Conservation (phyloP, 2,329 filamentous ascomycete genomes). For the Clarireedia homoeocarpa region DNA sequence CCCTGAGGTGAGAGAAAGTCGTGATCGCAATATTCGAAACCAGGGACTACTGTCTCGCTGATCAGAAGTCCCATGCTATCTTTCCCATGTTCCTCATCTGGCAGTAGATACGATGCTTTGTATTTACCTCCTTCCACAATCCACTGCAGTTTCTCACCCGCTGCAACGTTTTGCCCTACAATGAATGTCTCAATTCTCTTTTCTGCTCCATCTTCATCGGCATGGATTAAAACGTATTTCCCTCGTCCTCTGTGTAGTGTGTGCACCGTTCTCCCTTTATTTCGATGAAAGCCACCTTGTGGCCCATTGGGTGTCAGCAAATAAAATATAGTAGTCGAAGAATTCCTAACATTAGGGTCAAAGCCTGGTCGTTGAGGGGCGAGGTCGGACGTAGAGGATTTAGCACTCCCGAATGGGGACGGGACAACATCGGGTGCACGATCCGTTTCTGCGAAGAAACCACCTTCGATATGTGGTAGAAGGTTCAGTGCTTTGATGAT, state of each 20-base stretch:
- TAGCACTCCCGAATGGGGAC: conserved; percentile 43
- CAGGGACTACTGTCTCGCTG: conserved; percentile 59
- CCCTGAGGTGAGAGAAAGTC: conserved; percentile 51
- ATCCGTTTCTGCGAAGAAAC: conserved; percentile 58
- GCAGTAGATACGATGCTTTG: conserved; percentile 55
- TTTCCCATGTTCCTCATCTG: conserved; percentile 32
- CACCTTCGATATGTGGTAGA: conserved; percentile 52
- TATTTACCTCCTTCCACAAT: conserved; percentile 61
- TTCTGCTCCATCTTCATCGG: conserved; percentile 35
- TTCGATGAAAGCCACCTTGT: conserved; percentile 55
- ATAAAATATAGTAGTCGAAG: conserved; percentile 58
- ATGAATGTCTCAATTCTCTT: conserved; percentile 55
- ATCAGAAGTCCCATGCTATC: conserved; percentile 48
- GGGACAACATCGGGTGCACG: conserved; percentile 42
- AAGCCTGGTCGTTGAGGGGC: conserved; percentile 32
- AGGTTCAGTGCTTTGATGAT: conserved; percentile 41
- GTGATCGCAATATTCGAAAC: conserved; percentile 60
- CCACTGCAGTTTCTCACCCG: conserved; percentile 59
- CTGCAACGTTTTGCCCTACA: conserved; percentile 49
- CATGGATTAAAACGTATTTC: conserved; percentile 56
- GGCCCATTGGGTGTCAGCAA: conserved; percentile 48
- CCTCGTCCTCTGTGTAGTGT: conserved; percentile 56
- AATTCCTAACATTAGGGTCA: conserved; percentile 38
- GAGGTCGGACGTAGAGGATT: conserved; percentile 32
- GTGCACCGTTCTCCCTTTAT: conserved; percentile 54